phyloP scores from a whole-genome alignment of 192 early-diverging fungal species.

The Paraglomus occultum region DNA sequence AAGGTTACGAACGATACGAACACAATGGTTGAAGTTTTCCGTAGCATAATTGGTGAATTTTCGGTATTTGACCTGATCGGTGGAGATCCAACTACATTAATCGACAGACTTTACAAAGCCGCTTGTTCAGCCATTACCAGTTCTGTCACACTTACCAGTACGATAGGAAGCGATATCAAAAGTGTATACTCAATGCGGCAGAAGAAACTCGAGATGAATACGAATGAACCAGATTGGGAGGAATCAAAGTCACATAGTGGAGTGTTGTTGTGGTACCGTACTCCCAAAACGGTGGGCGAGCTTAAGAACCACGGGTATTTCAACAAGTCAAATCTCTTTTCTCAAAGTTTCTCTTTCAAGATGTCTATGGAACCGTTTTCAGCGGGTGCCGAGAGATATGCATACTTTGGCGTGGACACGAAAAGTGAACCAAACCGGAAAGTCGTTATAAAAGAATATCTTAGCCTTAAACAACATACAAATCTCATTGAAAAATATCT shows the following conservation, averaged over 20 bases:
- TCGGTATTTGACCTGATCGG: slow-evolving; percentile 25
- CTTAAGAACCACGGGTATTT: slow-evolving; percentile 11
- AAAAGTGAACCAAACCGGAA: background rate
- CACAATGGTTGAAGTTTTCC: slow-evolving; percentile 24
- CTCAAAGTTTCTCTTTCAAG: slow-evolving; percentile 3
- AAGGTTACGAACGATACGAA: slow-evolving; percentile 24
- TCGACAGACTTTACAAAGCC: slow-evolving; percentile 13
- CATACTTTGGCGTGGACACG: slow-evolving; percentile 16
- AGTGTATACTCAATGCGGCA: background rate
- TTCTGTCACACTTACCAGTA: slow-evolving; percentile 22
- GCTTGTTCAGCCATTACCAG: slow-evolving; percentile 3
- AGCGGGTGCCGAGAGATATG: slow-evolving; percentile 13
- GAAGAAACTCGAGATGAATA: background rate
- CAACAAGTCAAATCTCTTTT: background rate
- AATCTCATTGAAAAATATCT: slow-evolving; percentile 21
- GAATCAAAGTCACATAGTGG: background rate
- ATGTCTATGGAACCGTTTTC: slow-evolving; percentile 16
- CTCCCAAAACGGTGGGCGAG: background rate
- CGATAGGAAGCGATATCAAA: background rate
- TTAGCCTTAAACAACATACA: background rate
- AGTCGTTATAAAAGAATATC: slow-evolving; percentile 15
- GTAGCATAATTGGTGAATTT: slow-evolving; percentile 25
- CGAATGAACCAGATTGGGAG: slow-evolving; percentile 1
- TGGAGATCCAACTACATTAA: slow-evolving; percentile 11
- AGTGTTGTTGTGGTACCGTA: background rate